These are phyloP conservation scores for Trypanosoma avium DNA, from an alignment of 208 protist species.

Conservation along the genomic window DNA sequence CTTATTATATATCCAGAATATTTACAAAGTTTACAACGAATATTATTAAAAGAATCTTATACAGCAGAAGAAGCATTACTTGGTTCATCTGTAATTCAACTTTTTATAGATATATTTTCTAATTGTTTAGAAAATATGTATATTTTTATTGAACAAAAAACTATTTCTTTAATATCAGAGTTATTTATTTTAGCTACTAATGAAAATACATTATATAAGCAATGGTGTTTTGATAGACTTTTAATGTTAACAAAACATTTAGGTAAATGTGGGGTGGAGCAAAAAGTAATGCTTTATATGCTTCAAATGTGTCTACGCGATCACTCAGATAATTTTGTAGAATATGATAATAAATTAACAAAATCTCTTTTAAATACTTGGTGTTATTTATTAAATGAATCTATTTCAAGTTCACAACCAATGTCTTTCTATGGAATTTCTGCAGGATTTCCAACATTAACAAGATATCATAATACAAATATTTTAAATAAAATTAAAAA, in stretches of 20 bases:
- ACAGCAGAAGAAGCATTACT: constrained; percentile 12
- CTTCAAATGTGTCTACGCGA: constrained; percentile 21
- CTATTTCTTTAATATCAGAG: constrained; percentile 6
- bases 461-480: not conserved
- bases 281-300: constrained; percentile 15
- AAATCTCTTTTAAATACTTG: constrained; percentile 5
- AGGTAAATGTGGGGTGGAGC: constrained; percentile 13
- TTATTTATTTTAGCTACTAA: constrained; percentile 16
- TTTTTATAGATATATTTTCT: constrained; percentile 25
- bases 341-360: constrained; percentile 12
- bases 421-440: constrained; percentile 24
- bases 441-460: constrained; percentile 6
- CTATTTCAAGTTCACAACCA: constrained; percentile 18
- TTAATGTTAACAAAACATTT: constrained; percentile 6
- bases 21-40: constrained; percentile 11
- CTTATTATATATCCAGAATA: constrained; percentile 28
- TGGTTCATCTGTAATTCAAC: constrained; percentile 19
- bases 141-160: constrained; percentile 10
- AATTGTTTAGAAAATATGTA: constrained; percentile 30
- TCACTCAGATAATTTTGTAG: constrained; percentile 1
- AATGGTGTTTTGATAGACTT: constrained; percentile 17
- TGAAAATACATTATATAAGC: not conserved
- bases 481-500: constrained; percentile 2
- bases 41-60: not conserved
- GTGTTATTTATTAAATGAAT: constrained; percentile 11